Evolutionary conservation across 495 filamentous ascomycete species (phyloP).

Genomic region (Neurospora discreta): DNA sequence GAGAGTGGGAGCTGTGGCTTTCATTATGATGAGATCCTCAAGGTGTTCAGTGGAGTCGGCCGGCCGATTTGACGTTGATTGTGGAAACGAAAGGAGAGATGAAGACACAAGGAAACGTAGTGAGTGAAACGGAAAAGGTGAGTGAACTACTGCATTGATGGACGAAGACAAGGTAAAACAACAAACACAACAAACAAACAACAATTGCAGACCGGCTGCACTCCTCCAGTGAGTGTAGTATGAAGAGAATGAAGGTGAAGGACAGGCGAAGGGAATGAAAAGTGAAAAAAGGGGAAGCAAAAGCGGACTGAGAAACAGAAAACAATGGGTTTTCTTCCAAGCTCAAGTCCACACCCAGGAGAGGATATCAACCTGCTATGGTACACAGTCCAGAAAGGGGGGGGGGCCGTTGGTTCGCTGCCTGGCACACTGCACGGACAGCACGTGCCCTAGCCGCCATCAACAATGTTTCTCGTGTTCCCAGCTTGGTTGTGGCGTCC

Average conservation of each 20-base stretch:
- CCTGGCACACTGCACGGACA: neutral
- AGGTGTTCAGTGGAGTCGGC: neutral
- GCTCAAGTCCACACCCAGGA: neutral
- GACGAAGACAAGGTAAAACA: neutral
- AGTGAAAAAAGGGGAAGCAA: neutral
- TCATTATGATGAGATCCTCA: conserved; percentile 1
- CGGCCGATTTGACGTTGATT: conserved; percentile 4
- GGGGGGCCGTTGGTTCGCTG: neutral
- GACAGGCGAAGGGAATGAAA: neutral
- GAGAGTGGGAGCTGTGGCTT: conserved; percentile 5
- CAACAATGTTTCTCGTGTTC: neutral
- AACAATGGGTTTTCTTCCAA: neutral
- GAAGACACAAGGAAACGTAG: neutral
- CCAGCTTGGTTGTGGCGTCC: neutral
- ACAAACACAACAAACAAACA: conserved; percentile 1
- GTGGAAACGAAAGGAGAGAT: neutral
- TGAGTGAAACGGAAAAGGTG: neutral
- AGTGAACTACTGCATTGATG: neutral
- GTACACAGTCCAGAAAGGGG: neutral
- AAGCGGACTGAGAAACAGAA: neutral
- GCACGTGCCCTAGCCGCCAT: neutral
- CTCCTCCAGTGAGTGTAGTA: neutral
- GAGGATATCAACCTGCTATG: neutral
- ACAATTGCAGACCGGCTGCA: conserved; percentile 11
- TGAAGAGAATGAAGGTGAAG: neutral